Conservation (phyloP, 495 filamentous ascomycete genomes). For the Saxophila tyrrhenica region DNA sequence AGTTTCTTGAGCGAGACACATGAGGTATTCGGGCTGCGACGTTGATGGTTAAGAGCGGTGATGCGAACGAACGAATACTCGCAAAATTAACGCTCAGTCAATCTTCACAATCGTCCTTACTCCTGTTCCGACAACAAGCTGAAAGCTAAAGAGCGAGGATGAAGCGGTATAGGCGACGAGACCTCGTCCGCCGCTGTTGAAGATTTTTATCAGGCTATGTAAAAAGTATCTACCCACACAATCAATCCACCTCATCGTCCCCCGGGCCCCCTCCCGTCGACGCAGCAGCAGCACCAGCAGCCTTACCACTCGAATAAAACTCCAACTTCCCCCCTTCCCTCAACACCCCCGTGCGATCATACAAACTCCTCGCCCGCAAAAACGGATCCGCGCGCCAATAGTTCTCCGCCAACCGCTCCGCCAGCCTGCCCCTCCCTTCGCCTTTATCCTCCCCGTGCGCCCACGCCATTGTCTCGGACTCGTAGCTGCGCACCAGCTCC, state of each 20-base stretch:
- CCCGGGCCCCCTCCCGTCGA: background rate
- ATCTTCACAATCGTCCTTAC: too few relatives aligned
- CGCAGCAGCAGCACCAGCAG: background rate
- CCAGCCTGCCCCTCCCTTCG: conserved; percentile 38
- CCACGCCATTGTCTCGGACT: conserved; percentile 62
- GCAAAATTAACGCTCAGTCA: too few relatives aligned
- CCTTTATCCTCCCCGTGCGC: conserved; percentile 34
- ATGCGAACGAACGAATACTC: too few relatives aligned
- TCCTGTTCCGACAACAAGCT: too few relatives aligned
- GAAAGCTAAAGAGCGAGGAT: too few relatives aligned
- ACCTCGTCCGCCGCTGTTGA: too few relatives aligned
- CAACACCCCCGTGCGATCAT: conserved; percentile 28
- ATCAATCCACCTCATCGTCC: background rate
- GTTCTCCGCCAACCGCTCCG: conserved; percentile 50
- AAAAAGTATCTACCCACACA: too few relatives aligned
- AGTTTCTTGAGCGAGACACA: too few relatives aligned
- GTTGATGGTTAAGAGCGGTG: too few relatives aligned
- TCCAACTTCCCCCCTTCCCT: conserved; percentile 23
- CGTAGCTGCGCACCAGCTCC: conserved; percentile 53
- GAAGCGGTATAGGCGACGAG: too few relatives aligned
- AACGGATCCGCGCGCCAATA: conserved; percentile 60
- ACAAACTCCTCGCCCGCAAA: conserved; percentile 27
- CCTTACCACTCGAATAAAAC: conserved; percentile 20
- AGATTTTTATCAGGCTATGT: too few relatives aligned
- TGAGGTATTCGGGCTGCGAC: too few relatives aligned